Base-by-base conservation (phyloP, 306 rosid genomes). In the Fragaria iinumae region DNA sequence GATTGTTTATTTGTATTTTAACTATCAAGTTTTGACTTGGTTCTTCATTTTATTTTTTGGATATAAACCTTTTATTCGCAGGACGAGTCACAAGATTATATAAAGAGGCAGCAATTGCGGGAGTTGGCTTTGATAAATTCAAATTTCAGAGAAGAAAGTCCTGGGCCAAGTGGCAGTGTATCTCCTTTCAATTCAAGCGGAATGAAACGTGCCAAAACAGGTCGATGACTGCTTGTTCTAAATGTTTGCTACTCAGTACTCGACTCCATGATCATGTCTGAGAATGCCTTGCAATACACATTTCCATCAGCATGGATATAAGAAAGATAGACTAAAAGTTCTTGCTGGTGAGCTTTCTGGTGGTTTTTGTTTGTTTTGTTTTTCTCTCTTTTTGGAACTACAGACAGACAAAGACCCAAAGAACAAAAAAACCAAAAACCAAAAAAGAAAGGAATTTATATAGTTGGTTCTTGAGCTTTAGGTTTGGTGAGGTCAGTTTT, bases 131-230 rank as follows among this genome's bases (percentile, higher is more conserved):
- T 93, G 89, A 87, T 93, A 86, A 93, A 93, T 82, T 91, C 97
- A 41, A 93, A 88, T 78, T 83, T 93, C 80, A 82, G 97, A 86
- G 98, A 93, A 87, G 98, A 91, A 79, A 90, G 97, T 78, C 96
- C 98, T 3, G 93, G 97, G 16, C 97, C 97, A 44, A 88, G 96
- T 62, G 97, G 98, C 4, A 88, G 97, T 43, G 89, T 90, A 78
- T 91, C 98, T 71, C 98, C 98, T 16, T 91, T 93, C 93, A 91
- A 90, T 79, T 87, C 98, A 5, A 91, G 98, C 8, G 98, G 97
- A 52, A 91, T 93, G 98, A 93, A 93, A 63, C 93, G 98, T 38
- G 96, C 97, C 3, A 93, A 93, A 81, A 92, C 97, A 0, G 97
- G 97, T 44, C 92, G 97, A 77, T 93, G 84, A 90, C 77, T 44